Base-by-base conservation (phyloP, 1,284 basidiomycete genomes). In the Meira nashicola region DNA sequence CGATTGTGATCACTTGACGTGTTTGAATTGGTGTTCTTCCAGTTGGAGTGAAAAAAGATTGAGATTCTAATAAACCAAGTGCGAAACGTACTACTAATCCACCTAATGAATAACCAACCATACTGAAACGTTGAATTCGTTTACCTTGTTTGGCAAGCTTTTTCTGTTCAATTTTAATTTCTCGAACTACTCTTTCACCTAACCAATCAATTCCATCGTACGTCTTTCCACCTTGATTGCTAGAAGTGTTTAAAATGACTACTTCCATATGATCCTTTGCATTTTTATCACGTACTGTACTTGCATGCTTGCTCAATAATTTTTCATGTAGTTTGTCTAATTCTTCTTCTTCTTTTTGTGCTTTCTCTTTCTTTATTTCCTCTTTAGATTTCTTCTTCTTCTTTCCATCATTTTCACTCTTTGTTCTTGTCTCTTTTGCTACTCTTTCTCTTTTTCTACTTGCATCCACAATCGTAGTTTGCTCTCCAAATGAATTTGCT, bases 1-100 rank as follows among this genome's bases (percentile, higher is more conserved):
- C 89, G 56, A 92, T 81, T 0, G 90, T 90, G 54, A 85, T 85
- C 76, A 92, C 90, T 73, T 89, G 88, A 82, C 0, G 89, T 87
- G 19, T n/a, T 25, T 39, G n/a, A 38, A 40, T 19, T 21, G 52
- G 25, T 12, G 17, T 2, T 25, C 25, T 48, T 17, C 46, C 17
- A 23, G 12, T 17, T 10, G 33, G 39, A 15, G 6, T 37, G 40
- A 74, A 74, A 50, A 67, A 68, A 1, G 67, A 67, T 43, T 62
- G 59, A 43, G 87, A 84, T 62, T 86, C 82, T 25, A 92, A 81
- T 44, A 90, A 83, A 1, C 84, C 90, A 55, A 90, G 80, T 48
- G 86, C 82, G 77, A 90, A 92, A 37, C 90, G 85, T 12, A 86
- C 83, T 11, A 92, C 81, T 4, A 92, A 82, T 1, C 90, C 90